Base-by-base conservation (phyloP, 1,139 yeast species). In the Suhomyces guaymorum region DNA sequence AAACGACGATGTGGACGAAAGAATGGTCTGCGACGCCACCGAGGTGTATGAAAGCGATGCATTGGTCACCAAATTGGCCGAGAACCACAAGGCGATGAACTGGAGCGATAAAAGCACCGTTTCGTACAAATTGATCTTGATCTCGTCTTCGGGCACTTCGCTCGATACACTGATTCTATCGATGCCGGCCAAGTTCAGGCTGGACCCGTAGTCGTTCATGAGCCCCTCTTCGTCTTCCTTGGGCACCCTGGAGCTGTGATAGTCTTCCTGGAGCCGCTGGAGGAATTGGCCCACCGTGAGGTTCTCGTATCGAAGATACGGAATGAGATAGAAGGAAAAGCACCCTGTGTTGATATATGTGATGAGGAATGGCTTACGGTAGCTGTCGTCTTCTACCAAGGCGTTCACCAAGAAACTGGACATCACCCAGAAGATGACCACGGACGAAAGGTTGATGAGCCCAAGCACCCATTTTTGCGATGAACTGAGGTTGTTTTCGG, bases 321-420 rank as follows among this genome's bases (percentile, higher is more conserved):
- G 95, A 18, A 83, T 57, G 33, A 92, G 66, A 55, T 90, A 92
- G 35, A 92, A 67, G 9, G 79, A 69, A 55, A 92, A 92, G 15
- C 94, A 78, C 5, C 90, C 82, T 0, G 97, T 90, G 61, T 90
- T 92, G 44, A 90, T 59, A 63, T 90, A 92, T 1, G 98, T 92
- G 48, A 92, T 85, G 46, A 90, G 77, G 54, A 88, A 90, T n/a
- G 98, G 98, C 59, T 92, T 92, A 32, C 89, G 64, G 57, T 89
- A 92, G 19, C 72, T 66, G 41, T 75, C 77, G 32, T 77, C 72
- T 47, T 82, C 90, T 43, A 85, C 83, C 34, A 84, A 64, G 35
- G 79, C 80, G 56, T 82, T 86, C 18, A 89, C 82, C 28, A 89
- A 55, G 50, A 88, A 89, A 10, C 95, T 85, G 3, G 95, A 86